Percentiles rank a stretch among this genome's conserved stretches.
These are phyloP conservation scores for Diaporthe sp. DNA, from an alignment of 2,329 filamentous ascomycete genomes.

Conservation along the genomic window DNA sequence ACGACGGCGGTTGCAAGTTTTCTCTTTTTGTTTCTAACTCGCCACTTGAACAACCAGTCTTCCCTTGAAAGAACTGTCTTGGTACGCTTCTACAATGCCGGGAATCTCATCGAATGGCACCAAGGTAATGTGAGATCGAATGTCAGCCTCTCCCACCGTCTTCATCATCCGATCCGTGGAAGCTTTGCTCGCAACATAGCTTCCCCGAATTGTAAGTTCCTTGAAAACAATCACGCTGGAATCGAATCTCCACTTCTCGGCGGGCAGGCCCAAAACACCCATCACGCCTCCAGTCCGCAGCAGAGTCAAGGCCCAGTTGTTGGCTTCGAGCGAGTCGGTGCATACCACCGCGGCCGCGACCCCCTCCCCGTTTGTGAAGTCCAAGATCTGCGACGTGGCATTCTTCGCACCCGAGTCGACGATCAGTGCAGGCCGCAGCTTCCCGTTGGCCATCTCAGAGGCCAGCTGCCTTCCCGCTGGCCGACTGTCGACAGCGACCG, in stretches of 20 bases:
- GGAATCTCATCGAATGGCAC: background rate
- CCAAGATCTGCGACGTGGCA: slow-evolving; percentile 7
- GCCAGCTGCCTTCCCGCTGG: slow-evolving; percentile 18
- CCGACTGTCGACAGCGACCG: slow-evolving; percentile 14
- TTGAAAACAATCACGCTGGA: background rate
- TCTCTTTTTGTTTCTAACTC: background rate
- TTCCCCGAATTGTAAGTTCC: slow-evolving; percentile 20
- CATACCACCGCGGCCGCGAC: slow-evolving; percentile 2
- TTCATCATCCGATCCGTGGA: slow-evolving; percentile 16
- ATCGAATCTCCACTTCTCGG: slow-evolving; percentile 12
- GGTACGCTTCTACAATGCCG: background rate
- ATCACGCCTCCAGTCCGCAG: background rate
- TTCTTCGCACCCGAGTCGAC: background rate
- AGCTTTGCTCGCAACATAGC: slow-evolving; percentile 10
- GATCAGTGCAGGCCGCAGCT: slow-evolving; percentile 12
- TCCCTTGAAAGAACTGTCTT: slow-evolving; percentile 23
- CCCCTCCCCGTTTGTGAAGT: slow-evolving; percentile 16
- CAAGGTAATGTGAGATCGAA: background rate
- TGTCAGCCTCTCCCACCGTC: background rate
- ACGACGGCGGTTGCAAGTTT: no score
- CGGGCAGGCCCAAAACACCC: slow-evolving; percentile 7
- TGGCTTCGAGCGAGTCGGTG: slow-evolving; percentile 5
- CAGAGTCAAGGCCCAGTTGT: slow-evolving; percentile 15
- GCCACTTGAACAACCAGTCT: slow-evolving; percentile 21
- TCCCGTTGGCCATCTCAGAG: background rate